These are phyloP conservation scores for Cercospora sp. DNA, from an alignment of 2,329 filamentous ascomycete species.

Conservation along the genomic window DNA sequence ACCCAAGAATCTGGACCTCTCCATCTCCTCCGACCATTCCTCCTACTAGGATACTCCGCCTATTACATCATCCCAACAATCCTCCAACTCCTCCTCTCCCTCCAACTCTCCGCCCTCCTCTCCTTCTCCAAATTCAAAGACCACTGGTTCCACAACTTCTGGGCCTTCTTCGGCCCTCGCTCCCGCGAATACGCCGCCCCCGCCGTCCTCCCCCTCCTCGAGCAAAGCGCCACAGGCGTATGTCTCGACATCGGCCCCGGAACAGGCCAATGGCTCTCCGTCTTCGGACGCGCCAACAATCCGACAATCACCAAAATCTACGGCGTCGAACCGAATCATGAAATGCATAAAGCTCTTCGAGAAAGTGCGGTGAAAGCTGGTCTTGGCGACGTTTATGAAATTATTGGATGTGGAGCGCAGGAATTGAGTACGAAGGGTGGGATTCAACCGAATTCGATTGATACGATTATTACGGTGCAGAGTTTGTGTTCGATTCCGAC, in stretches of 20 bases:
- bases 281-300: slow-evolving; percentile 46
- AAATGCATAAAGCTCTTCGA: slow-evolving; percentile 53
- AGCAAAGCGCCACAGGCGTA: slow-evolving; percentile 52
- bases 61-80: slow-evolving; percentile 56
- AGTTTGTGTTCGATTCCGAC: slow-evolving; percentile 66
- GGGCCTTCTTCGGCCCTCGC: slow-evolving; percentile 55
- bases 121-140: slow-evolving; percentile 39
- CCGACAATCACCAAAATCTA: slow-evolving; percentile 50
- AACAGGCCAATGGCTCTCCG: slow-evolving; percentile 59
- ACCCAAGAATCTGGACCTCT: slow-evolving; percentile 27
- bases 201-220: slow-evolving; percentile 56
- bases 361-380: slow-evolving; percentile 53
- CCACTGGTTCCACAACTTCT: slow-evolving; percentile 63
- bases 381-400: slow-evolving; percentile 59
- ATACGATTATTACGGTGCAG: slow-evolving; percentile 61
- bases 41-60: slow-evolving; percentile 54
- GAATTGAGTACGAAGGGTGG: slow-evolving; percentile 49
- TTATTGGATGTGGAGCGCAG: slow-evolving; percentile 64
- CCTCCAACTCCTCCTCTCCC: slow-evolving; percentile 39
- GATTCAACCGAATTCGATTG: slow-evolving; percentile 55
- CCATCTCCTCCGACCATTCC: slow-evolving; percentile 37
- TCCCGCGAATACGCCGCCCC: slow-evolving; percentile 47
- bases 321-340: slow-evolving; percentile 64
- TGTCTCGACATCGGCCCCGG: slow-evolving; percentile 65
- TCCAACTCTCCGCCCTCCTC: slow-evolving; percentile 32